Conservation (phyloP, 1,139 yeast genomes). For the Meyerozyma athensensis region DNA sequence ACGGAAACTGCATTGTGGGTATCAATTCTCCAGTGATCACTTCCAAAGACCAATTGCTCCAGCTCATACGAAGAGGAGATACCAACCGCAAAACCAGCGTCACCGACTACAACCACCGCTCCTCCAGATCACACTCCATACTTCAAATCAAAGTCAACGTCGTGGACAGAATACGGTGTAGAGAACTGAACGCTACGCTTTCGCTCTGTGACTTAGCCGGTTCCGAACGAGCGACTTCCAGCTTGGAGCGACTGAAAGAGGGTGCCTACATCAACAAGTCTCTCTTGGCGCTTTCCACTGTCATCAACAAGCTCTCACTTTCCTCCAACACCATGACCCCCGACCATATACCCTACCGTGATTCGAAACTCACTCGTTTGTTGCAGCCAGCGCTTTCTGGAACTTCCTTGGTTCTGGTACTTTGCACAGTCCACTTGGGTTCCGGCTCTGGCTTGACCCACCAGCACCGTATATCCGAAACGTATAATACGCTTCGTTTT, state of each 20-base stretch:
- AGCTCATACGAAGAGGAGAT: conserved; percentile 66
- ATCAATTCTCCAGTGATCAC: conserved; percentile 56
- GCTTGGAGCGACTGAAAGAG: conserved; percentile 80
- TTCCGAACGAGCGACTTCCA: conserved; percentile 83
- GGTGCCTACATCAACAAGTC: conserved; percentile 92
- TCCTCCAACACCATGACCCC: conserved; percentile 18
- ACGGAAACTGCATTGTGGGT: conserved; percentile 78
- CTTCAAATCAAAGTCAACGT: conserved; percentile 62
- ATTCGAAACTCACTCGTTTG: conserved; percentile 81
- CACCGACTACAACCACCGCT: conserved; percentile 79
- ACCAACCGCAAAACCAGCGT: conserved; percentile 74
- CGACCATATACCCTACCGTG: conserved; percentile 84
- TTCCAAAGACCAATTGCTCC: conserved; percentile 56
- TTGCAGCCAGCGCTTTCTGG: conserved; percentile 93
- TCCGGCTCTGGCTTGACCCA: conserved; percentile 19
- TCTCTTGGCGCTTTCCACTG: conserved; percentile 81
- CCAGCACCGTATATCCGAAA: conserved; percentile 60
- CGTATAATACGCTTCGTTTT: conserved; percentile 81
- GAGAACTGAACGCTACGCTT: conserved; percentile 55
- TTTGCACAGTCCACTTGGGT: conserved; percentile 78
- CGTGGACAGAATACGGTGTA: conserved; percentile 34
- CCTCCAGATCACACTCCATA: conserved; percentile 91
- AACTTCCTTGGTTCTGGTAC: conserved; percentile 74
- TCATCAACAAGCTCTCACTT: conserved; percentile 68
- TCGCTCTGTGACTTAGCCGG: conserved; percentile 96